Base-by-base conservation (phyloP, 148 eudicot species). In the Vaccinium macrocarpon region DNA sequence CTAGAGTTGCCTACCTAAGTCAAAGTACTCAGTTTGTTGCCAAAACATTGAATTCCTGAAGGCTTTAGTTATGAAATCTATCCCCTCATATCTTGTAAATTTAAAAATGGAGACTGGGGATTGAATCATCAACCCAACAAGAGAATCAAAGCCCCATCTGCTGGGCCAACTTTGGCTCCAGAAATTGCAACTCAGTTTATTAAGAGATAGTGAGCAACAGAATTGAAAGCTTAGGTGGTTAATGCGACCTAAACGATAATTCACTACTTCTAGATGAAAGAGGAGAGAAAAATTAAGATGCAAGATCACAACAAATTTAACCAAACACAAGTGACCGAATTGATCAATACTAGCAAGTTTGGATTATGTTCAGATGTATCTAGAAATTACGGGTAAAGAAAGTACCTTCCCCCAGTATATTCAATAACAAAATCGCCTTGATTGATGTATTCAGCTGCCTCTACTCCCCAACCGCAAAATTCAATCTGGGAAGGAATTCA, bases 391-490 rank as follows among this genome's bases (percentile, higher is more conserved):
- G 78, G 48, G 59, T 68, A 64, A 32, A 76, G 61, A 84, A 70
- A 64, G 57, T 88, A 97, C 98, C 98, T 97, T 97, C 99, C 35
- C 99, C 99, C n/a, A 57, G 92, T 88, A 91, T 97, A 92, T 88
- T 92, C 95, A 29, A 92, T 90, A 78, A 93, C 83, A 82, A 93
- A 93, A 38, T 93, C 96, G 5, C 94, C 94, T 84, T 93, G 87
- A 78, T 84, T 91, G 19, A 93, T 88, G 27, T 87, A 29, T 90
- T 91, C 93, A 86, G 91, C 90, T 61, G 94, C 94, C 89, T 91
- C 92, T 77, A 88, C 93, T 85, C 96, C 96, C 99, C 98, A 94
- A 52, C 97, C 98, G 87, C 99, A 96, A 81, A 82, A 87, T 88
- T 92, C 94, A 14, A 98, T 97, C 99, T 97, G 84, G 35, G 74